These are phyloP conservation scores for Pestalotiopsis sp. DNA, from an alignment of 2,329 filamentous ascomycete genomes.

Conservation along the genomic window DNA sequence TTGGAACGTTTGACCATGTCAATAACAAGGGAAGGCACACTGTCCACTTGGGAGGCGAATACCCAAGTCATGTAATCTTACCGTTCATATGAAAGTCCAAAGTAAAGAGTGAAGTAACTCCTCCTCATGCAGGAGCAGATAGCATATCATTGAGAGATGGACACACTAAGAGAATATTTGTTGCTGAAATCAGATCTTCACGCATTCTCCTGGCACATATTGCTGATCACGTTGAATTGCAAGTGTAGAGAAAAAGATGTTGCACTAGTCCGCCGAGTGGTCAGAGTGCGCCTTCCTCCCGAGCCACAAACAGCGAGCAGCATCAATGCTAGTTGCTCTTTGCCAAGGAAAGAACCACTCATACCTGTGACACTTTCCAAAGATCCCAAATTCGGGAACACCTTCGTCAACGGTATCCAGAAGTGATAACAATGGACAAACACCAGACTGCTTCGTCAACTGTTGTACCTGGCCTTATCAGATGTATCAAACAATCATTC, in stretches of 20 bases:
- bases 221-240: too few species aligned
- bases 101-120: not conserved
- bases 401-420: not conserved
- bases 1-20: constrained; percentile 12
- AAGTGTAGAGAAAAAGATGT: too few species aligned
- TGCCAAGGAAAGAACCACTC: not conserved
- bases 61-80: constrained; percentile 23
- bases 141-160: not conserved
- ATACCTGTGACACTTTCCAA: not conserved
- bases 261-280: too few species aligned
- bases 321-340: not conserved
- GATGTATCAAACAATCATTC: not conserved
- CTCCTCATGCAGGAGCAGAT: not conserved
- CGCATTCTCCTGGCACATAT: too few species aligned
- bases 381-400: not conserved
- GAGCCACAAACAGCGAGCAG: not conserved
- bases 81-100: constrained; percentile 10
- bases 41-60: constrained; percentile 23
- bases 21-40: constrained; percentile 22
- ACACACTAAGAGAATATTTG: not conserved
- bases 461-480: not conserved
- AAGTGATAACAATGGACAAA: not conserved
- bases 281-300: not conserved
- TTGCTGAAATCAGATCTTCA: too few species aligned
- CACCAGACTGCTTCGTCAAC: not conserved